Base-by-base conservation (phyloP, 2,329 filamentous ascomycete genomes). In the Fusarium staphyleae region DNA sequence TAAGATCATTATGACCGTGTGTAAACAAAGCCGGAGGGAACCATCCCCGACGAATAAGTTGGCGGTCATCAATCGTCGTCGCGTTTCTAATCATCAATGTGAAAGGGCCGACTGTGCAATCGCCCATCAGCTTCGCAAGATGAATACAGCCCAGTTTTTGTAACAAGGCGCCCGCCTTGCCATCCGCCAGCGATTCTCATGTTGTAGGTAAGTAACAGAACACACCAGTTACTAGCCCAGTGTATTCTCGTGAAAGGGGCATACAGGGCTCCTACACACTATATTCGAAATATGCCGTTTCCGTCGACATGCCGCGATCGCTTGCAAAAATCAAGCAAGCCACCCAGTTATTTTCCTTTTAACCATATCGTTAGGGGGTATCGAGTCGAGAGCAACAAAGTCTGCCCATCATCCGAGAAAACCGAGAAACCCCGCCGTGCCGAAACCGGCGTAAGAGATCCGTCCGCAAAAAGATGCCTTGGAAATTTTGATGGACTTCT, bases 291-390 rank as follows among this genome's bases (percentile, higher is more conserved):
- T 33, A 16, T 39, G 37, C 43, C 39, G 40, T 39, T 19, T 40
- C 24, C 39, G 43, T 29, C 19, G 47, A 47, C 44, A 56, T 33
- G 39, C 43, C 48, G 39, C 41, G 19, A 16, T 39, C 30, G 50
- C 43, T 36, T 22, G 52, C 32, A 54, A 50, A 53, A 63, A 60
- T 44, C 29, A 62, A 56, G 35, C 18, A 35, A 55, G 16, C 52
- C 52, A 19, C 53, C 47, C 58, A 47, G 43, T 36, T 34, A 42
- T 54, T 54, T 47, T 48, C 26, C 40, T 54, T 33, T 32, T 43
- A 54, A 53, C 28, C 58, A 29, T 52, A 58, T 28, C 37, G 34
- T 60, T 55, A 52, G 52, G 53, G n/a, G 59, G 49, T 58, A 65
- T 65, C 52, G 45, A 63, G 52, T 45, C 50, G 47, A 52, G 50